phyloP scores from a whole-genome alignment of 169 alveolate species.

The Cryptosporidium parvum region DNA sequence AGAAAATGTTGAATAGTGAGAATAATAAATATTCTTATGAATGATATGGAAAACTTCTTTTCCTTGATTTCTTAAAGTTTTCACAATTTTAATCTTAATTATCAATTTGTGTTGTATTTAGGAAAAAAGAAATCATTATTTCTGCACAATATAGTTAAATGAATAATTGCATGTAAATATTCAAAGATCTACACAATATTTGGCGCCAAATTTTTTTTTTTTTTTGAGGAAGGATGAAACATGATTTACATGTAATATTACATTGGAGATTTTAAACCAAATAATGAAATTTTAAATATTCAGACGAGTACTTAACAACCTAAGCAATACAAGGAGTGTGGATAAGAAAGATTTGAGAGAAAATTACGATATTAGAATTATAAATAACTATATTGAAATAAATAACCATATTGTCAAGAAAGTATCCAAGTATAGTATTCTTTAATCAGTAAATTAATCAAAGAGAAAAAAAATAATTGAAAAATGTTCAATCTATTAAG shows the following conservation, averaged over 20 bases:
- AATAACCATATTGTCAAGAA: no score
- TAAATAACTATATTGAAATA: not conserved
- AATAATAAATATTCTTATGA: no score
- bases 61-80: not conserved
- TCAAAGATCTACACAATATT: not conserved
- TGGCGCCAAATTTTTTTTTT: not conserved
- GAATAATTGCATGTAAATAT: slow-evolving; percentile 4
- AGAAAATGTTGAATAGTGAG: no score
- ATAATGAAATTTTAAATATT: not conserved
- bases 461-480: not conserved
- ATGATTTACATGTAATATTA: not conserved
- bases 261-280: not conserved
- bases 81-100: no score
- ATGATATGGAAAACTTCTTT: no score
- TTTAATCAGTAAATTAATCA: not conserved
- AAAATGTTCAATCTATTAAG: not conserved
- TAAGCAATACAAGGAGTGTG: not conserved
- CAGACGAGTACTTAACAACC: no score
- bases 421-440: no score
- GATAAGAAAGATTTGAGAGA: no score
- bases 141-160: no score
- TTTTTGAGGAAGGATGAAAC: not conserved
- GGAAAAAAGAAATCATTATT: no score
- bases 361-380: no score
- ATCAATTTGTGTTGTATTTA: not conserved